Evolutionary conservation across 1,284 basidiomycete genomes (phyloP), one percentile per base, ranked within the genome.

Genomic region (Phylloboletellus chloephorus): DNA sequence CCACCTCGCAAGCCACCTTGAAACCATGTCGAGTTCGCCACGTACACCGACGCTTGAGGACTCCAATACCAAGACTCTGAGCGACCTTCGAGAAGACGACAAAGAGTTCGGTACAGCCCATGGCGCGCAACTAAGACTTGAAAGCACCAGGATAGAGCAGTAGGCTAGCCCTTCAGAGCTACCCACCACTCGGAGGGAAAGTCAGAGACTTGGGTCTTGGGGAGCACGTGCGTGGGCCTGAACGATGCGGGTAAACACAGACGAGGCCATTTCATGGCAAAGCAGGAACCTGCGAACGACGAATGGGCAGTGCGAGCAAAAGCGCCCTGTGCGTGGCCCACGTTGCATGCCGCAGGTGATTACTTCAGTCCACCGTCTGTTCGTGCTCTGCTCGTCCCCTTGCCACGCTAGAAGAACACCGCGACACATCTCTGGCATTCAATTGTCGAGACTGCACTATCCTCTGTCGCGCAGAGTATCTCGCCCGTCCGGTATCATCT

Each of bases 11-110:
- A 51, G 19, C 58, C 56, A 49, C 56, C 60, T n/a, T 34, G 60
- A 64, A 64, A 63, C 63, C 58, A 65, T 56, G 56, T 38, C 47
- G 40, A 26, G 48, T 60, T 64, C 33, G 54, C 51, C 47, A 59
- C 48, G 51, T 47, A 20, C 38, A 28, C 15, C 23, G 41, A 41
- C 62, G 46, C 37, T 60, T 60, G 19, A 53, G 57, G 53, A 32
- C 49, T 42, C 51, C 47, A 24, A 26, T 54, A 33, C 47, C 44
- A 36, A 44, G 31, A 23, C 49, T 41, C 46, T 34, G 31, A 17
- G 23, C 21, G n/a, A 10, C 37, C 43, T 41, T 28, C 19, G 31
- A 26, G 20, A 28, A 47, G 44, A 20, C 37, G 7, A 34, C 37
- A 41, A 23, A 48, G 52, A 46, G 35, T 21, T 43, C 15, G n/a